These are phyloP conservation scores for Amanita thiersii DNA, from an alignment of 768 basidiomycete genomes.

Conservation along the genomic window DNA sequence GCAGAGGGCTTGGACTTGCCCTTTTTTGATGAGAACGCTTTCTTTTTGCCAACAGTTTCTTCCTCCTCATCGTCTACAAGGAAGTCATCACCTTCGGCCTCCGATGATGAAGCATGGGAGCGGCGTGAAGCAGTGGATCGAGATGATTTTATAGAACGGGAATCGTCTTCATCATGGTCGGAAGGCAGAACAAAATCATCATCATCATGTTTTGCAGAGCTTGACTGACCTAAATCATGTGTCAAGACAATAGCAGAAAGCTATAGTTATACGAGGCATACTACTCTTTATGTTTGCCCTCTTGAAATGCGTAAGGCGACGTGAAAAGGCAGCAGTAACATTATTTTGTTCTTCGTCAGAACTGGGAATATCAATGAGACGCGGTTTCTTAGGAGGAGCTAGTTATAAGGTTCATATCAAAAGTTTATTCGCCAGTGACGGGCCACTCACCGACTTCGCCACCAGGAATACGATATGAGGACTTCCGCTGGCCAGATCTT, in stretches of 20 bases:
- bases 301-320: conserved; percentile 55
- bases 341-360: conserved; percentile 39
- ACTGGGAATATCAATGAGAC: conserved; percentile 52
- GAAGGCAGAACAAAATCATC: conserved; percentile 67
- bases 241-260: background rate
- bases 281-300: conserved; percentile 53
- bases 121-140: conserved; percentile 41
- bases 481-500: background rate
- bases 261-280: conserved; percentile 16
- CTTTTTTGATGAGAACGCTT: conserved; percentile 39
- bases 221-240: conserved; percentile 39
- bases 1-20: conserved; percentile 17
- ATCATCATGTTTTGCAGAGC: conserved; percentile 38
- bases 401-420: background rate
- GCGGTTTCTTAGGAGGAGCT: conserved; percentile 55
- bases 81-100: conserved; percentile 32
- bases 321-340: conserved; percentile 41
- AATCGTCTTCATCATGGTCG: conserved; percentile 54
- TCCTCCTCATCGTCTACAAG: conserved; percentile 63
- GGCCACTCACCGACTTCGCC: conserved; percentile 1
- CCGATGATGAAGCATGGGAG: conserved; percentile 27
- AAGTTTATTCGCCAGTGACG: background rate
- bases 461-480: conserved; percentile 1
- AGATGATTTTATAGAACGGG: conserved; percentile 36
- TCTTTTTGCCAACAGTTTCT: conserved; percentile 38